Percentiles rank a stretch among this genome's conserved stretches.
Evolutionary conservation across 208 protist genomes (phyloP).

Genomic region (Trypanosoma rangeli): DNA sequence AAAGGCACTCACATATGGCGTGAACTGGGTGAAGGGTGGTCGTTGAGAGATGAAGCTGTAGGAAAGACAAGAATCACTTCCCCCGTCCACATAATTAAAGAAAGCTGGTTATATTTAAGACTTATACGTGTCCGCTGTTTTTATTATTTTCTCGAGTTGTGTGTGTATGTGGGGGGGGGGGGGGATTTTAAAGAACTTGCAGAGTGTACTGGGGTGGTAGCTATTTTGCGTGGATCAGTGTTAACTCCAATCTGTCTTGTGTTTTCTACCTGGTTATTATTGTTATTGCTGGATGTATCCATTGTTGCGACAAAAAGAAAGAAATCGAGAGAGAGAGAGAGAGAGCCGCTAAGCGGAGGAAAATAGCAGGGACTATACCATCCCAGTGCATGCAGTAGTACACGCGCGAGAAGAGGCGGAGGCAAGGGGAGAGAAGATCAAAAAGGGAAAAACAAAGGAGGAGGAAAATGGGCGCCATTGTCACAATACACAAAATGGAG

Average conservation of each 20-base stretch:
- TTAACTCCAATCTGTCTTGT: not conserved
- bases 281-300: not conserved
- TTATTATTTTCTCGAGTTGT: not conserved
- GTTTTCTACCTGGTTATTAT: not conserved
- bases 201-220: no score
- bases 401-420: not conserved
- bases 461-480: conserved; percentile 3
- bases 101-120: not conserved
- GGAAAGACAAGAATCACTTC: not conserved
- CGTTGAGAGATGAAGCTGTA: not conserved
- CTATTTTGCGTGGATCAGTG: not conserved
- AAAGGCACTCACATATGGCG: not conserved
- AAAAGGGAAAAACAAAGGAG: not conserved
- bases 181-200: no score
- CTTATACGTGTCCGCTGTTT: not conserved
- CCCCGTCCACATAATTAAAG: not conserved
- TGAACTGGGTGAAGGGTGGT: not conserved
- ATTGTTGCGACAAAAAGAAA: not conserved
- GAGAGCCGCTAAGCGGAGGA: not conserved
- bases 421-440: not conserved
- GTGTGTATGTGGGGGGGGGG: not conserved
- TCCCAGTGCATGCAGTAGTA: conserved; percentile 4
- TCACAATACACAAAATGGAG: not conserved
- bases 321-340: not conserved
- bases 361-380: conserved; percentile 9